Percentiles rank a stretch among this genome's conserved stretches.
Conservation (phyloP, 202 grass and related monocot genomes). For the Cymbopogon flexuosus region DNA sequence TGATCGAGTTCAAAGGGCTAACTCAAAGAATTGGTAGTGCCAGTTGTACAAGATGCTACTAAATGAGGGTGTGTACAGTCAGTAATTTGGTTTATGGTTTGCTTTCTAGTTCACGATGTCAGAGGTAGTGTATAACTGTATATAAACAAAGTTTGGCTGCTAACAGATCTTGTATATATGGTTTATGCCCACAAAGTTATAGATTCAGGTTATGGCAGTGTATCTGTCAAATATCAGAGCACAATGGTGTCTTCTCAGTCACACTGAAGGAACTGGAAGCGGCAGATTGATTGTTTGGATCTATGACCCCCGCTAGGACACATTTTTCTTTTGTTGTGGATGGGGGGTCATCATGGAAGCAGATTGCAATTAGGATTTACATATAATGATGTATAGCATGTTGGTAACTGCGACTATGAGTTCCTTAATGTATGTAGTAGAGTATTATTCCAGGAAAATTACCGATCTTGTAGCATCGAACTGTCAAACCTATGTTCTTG, state of each 20-base stretch:
- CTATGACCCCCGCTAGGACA: background rate
- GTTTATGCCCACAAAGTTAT: background rate
- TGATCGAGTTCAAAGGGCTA: conserved; percentile 36
- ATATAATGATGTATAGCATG: background rate
- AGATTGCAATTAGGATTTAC: background rate
- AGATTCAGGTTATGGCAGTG: background rate
- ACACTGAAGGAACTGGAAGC: background rate
- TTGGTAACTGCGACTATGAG: background rate
- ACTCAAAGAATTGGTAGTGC: conserved; percentile 38
- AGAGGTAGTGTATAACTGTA: conserved; percentile 3
- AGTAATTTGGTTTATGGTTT: background rate
- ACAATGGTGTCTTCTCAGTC: background rate
- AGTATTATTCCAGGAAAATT: background rate
- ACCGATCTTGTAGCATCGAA: background rate
- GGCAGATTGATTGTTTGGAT: background rate
- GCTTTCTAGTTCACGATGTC: background rate
- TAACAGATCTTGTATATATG: conserved; percentile 13
- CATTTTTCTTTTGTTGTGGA: background rate
- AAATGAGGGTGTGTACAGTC: background rate
- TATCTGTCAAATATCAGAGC: background rate
- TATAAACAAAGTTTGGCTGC: background rate
- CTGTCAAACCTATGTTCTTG: background rate
- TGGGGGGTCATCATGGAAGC: background rate
- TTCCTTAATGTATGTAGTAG: background rate
- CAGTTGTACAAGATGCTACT: background rate